These are phyloP conservation scores for Fusarium sp. DNA, from an alignment of 2,329 filamentous ascomycete species.

Conservation along the genomic window DNA sequence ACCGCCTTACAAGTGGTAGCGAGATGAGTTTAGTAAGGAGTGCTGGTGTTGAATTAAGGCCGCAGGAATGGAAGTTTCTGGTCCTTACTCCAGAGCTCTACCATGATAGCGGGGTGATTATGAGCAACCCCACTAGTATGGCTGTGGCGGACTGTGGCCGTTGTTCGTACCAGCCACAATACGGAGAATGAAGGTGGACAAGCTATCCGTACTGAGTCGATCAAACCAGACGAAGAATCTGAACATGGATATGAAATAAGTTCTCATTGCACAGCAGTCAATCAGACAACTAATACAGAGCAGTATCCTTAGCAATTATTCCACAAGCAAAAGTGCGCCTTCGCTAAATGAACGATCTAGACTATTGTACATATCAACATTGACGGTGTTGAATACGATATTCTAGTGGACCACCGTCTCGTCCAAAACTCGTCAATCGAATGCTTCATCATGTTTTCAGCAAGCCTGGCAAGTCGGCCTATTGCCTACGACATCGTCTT, in stretches of 20 bases:
- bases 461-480: not conserved
- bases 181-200: not conserved
- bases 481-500: conserved; percentile 79
- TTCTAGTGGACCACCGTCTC: conserved; percentile 17
- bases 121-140: conserved; percentile 34
- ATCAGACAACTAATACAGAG: not conserved
- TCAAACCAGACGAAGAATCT: not conserved
- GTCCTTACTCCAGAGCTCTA: conserved; percentile 29
- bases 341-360: conserved; percentile 41
- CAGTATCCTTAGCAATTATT: conserved; percentile 15
- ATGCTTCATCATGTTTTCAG: conserved; percentile 1
- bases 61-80: conserved; percentile 39
- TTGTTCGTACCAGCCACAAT: not conserved
- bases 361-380: conserved; percentile 38
- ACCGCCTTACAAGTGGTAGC: not conserved
- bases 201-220: not conserved
- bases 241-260: not conserved
- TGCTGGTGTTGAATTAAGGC: not conserved
- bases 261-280: not conserved
- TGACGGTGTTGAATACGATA: conserved; percentile 33
- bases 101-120: conserved; percentile 40
- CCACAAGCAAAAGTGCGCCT: conserved; percentile 41
- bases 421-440: conserved; percentile 10
- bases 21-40: not conserved
- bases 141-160: conserved; percentile 6